Evolutionary conservation across 805 yeast species (phyloP), one percentile per base, ranked within the genome.

Genomic region (Zygotorulaspora chibaensis): DNA sequence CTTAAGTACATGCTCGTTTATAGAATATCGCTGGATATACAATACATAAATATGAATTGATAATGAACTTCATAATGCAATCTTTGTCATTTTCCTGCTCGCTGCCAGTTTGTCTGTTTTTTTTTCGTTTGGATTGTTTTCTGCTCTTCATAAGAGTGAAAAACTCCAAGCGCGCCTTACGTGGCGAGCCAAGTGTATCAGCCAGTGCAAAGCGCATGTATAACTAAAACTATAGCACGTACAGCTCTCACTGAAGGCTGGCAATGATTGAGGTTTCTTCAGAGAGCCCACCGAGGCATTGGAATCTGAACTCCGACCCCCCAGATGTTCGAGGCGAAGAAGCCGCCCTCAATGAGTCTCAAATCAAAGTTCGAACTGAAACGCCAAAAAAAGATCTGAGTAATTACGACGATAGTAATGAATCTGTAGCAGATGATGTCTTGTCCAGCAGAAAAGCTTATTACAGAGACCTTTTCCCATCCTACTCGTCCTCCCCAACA

Each of bases 401-500:
- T 4, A 33, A n/a, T 5, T 11, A n/a, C 26, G 38, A 36, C 23
- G n/a, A 16, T 30, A 39, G 36, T 15, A 38, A 28, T 7, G 49
- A 35, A 10, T 40, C 46, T 9, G 26, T 48, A 20, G 38, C 51
- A 12, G 51, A 44, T 8, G 47, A 38, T 16, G 38, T 51, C 20
- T 26, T 48, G n/a, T 35, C 35, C 10, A 31, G 30, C 17, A 45
- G 47, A 20, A 48, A 27, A 30, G 23, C 17, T 18, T 44, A 39
- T 28, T 34, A 38, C 20, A 38, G 33, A 41, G 46, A 38, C 18
- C 23, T 34, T 2, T 45, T 38, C 12, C 49, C 51, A 17, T 30
- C 43, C 6, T 43, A 41, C 29, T 40, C 50, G 2, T 41, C 47
- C 3, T 40, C 47, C 6, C 47, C 55, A 12, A 46, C 38, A 26